Percentiles rank a stretch among this genome's conserved stretches.
Conservation (phyloP, 257 asterid genomes). For the Lithospermum erythrorhizon region DNA sequence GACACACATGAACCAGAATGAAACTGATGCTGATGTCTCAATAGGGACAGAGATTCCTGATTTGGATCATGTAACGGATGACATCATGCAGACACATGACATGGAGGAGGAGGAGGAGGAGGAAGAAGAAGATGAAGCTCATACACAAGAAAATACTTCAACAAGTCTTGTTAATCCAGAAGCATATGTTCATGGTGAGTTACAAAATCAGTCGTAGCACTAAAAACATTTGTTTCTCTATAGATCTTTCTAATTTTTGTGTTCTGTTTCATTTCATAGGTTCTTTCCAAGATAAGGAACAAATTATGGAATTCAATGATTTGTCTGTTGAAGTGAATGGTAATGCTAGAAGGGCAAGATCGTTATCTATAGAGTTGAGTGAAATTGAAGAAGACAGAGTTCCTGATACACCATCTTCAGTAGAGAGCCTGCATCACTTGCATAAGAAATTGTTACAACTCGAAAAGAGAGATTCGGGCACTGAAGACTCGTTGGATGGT, state of each 20-base stretch:
- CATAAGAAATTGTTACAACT: conserved; percentile 49
- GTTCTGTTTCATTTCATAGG: conserved; percentile 17
- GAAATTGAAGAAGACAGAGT: conserved; percentile 62
- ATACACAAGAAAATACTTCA: conserved; percentile 27
- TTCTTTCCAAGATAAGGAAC: conserved; percentile 29
- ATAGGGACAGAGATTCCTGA: conserved; percentile 96
- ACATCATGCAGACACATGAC: conserved; percentile 3
- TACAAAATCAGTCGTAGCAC: not conserved
- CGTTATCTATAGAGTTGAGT: conserved; percentile 28
- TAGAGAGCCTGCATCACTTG: conserved; percentile 42
- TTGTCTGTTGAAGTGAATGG: conserved; percentile 31
- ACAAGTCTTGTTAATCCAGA: conserved; percentile 21
- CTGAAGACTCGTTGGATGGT: conserved; percentile 79
- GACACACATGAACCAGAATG: conserved; percentile 24
- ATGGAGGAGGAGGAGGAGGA: not conserved
- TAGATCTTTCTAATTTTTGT: not conserved
- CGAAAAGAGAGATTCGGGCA: conserved; percentile 59
- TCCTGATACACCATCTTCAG: conserved; percentile 78
- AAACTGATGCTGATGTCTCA: conserved; percentile 81
- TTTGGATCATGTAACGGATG: conserved; percentile 49
- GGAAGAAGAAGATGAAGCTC: conserved; percentile 8
- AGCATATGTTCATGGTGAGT: conserved; percentile 38
- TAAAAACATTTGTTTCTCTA: not conserved
- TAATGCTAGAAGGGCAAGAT: conserved; percentile 9
- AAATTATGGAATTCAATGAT: conserved; percentile 23